These are phyloP conservation scores for Stagonosporopsis tanaceti DNA, from an alignment of 2,329 filamentous ascomycete species.

Conservation along the genomic window DNA sequence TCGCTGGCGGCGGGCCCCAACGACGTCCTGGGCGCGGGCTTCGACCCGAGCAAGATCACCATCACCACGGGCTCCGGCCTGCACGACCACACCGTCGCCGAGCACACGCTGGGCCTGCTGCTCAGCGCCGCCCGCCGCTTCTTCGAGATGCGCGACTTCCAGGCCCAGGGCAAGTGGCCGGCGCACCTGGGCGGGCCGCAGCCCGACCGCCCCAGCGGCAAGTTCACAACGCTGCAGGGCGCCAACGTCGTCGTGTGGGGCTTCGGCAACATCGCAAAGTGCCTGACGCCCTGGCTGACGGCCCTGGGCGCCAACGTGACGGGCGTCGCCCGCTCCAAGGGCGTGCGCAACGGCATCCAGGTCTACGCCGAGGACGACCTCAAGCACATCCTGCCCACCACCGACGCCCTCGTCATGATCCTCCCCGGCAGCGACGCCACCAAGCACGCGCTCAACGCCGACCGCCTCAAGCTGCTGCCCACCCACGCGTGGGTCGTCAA, in stretches of 20 bases:
- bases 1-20: conserved; percentile 72
- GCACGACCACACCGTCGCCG: conserved; percentile 70
- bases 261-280: conserved; percentile 72
- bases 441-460: conserved; percentile 64
- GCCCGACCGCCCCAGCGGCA: conserved; percentile 63
- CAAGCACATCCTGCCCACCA: conserved; percentile 61
- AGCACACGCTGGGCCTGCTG: conserved; percentile 68
- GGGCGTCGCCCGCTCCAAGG: conserved; percentile 64
- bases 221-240: conserved; percentile 67
- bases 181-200: conserved; percentile 68
- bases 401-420: conserved; percentile 70
- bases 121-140: conserved; percentile 65
- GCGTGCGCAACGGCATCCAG: conserved; percentile 67
- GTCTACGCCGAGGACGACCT: conserved; percentile 65
- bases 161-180: conserved; percentile 66
- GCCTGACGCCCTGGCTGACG: conserved; percentile 62
- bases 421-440: conserved; percentile 63
- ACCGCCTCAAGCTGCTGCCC: conserved; percentile 71
- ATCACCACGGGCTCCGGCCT: conserved; percentile 70
- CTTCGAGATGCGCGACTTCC: conserved; percentile 70
- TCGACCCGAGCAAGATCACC: conserved; percentile 59
- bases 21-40: conserved; percentile 69
- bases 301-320: conserved; percentile 65
- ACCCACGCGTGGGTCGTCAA: conserved; percentile 72
- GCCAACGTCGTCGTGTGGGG: conserved; percentile 69